These are phyloP conservation scores for Talaromyces piceae DNA, from an alignment of 2,329 filamentous ascomycete genomes.

Conservation along the genomic window DNA sequence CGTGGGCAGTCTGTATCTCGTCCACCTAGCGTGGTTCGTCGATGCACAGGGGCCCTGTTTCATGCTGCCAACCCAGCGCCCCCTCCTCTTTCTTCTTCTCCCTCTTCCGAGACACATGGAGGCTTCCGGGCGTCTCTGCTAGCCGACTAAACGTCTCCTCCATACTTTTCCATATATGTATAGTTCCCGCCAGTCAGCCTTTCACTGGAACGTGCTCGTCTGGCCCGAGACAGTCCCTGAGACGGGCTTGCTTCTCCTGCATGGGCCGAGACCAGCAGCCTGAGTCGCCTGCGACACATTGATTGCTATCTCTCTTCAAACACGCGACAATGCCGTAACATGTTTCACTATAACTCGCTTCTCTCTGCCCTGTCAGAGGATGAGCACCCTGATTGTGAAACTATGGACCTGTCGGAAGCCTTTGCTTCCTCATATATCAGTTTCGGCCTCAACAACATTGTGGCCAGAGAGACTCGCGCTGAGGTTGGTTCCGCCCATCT, in stretches of 20 bases:
- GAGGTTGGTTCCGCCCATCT: conserved; percentile 12
- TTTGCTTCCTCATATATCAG: conserved; percentile 10
- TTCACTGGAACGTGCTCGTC: neutral
- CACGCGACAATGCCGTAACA: neutral
- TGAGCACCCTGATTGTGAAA: neutral
- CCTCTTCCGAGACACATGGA: neutral
- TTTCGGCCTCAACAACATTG: conserved; percentile 18
- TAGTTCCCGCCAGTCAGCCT: neutral
- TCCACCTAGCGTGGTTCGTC: neutral
- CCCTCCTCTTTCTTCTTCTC: no score
- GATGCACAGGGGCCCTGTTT: neutral
- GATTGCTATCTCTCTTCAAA: neutral
- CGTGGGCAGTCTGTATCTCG: neutral
- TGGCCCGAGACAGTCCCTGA: neutral
- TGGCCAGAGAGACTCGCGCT: conserved; percentile 17
- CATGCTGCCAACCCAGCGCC: neutral
- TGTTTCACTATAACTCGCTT: neutral
- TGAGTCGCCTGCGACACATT: neutral
- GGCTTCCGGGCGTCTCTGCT: neutral
- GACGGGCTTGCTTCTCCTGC: no score
- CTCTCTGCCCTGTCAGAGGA: neutral
- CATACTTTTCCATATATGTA: no score
- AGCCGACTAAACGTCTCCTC: neutral
- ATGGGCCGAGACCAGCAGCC: neutral
- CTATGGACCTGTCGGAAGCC: neutral